A percentile compares a stretch with the other conserved stretches of the same genome.
These are phyloP conservation scores for Citrus hindsii DNA, from an alignment of 345 rosid genomes.

Conservation along the genomic window DNA sequence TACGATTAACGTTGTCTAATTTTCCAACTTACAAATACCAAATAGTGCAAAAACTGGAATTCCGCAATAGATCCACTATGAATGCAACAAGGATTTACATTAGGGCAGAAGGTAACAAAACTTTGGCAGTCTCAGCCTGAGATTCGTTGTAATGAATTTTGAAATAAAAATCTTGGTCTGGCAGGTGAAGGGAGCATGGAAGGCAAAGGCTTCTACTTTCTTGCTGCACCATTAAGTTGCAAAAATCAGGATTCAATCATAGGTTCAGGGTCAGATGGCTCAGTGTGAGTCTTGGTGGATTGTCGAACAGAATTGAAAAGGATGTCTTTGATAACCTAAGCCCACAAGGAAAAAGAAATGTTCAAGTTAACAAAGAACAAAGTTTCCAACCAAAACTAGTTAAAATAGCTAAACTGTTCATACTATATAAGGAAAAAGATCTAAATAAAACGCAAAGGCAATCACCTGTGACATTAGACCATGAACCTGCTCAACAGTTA, in stretches of 20 bases:
- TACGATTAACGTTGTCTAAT: background rate
- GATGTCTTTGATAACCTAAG: slow-evolving; percentile 90
- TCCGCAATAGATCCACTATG: background rate
- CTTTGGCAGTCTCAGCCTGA: slow-evolving; percentile 1
- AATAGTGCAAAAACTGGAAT: background rate
- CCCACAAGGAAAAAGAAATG: background rate
- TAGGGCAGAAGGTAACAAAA: slow-evolving; percentile 7
- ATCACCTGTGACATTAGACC: slow-evolving; percentile 98
- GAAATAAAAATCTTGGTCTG: background rate
- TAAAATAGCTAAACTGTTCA: background rate
- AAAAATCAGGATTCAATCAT: slow-evolving; percentile 76
- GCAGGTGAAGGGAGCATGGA: background rate
- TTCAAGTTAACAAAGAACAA: background rate
- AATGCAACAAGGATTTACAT: slow-evolving; percentile 30
- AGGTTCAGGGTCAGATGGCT: slow-evolving; percentile 80
- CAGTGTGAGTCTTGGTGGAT: slow-evolving; percentile 45
- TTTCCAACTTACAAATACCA: background rate
- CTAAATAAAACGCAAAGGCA: slow-evolving; percentile 4
- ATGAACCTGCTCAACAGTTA: slow-evolving; percentile 96
- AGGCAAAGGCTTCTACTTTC: slow-evolving; percentile 6
- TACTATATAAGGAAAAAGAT: background rate
- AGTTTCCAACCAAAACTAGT: background rate
- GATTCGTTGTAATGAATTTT: background rate
- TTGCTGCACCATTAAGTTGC: background rate
- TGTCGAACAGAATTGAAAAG: slow-evolving; percentile 84